Evolutionary conservation across 495 filamentous ascomycete genomes (phyloP), one percentile per base, ranked within the genome.

Genomic region (Penicillium waksmanii): DNA sequence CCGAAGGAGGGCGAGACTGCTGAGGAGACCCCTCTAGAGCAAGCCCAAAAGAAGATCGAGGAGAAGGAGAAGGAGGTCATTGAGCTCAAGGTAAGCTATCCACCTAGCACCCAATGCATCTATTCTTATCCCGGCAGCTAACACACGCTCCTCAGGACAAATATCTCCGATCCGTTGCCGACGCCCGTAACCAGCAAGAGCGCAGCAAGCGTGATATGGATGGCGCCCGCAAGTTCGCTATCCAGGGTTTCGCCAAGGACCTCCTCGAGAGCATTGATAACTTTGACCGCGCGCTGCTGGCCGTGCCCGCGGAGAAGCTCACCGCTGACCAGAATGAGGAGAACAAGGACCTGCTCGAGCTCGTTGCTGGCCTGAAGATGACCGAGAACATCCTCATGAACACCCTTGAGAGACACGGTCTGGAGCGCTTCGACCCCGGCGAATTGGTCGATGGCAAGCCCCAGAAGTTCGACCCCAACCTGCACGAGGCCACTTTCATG

Each of bases 111-210:
- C 6, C 42, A 44, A 44, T 19, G 17, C 42, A 44, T 18, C 42
- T 19, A n/a, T 21, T 46, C 43, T 23, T n/a, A 17, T 19, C 43
- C 9, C 15, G 8, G 17, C 17, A 19, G 23, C 18, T 46, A 61
- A 60, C 49, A 60, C 49, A 44, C 34, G 55, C n/a, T 12, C 11
- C 17, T 57, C 65, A 98, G 95, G 94, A 98, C 75, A 92, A 89
- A 78, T 96, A 89, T 73, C 85, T 95, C 51, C 95, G 95, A 66
- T 88, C 87, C 47, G 90, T 97, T 60, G 95, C 95, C 72, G 95
- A 98, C 62, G 98, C 93, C 84, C 91, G 91, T 66, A 98, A 97
- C 79, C 89, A 98, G 38, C 93, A 97, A 80, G 91, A 96, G 62
- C 91, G 95, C 66, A 94, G 91, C 7, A 87, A 89, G 76, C 92